Evolutionary conservation across 2,329 filamentous ascomycete genomes (phyloP), one percentile per base, ranked within the genome.

Genomic region (Talaromyces sp.): DNA sequence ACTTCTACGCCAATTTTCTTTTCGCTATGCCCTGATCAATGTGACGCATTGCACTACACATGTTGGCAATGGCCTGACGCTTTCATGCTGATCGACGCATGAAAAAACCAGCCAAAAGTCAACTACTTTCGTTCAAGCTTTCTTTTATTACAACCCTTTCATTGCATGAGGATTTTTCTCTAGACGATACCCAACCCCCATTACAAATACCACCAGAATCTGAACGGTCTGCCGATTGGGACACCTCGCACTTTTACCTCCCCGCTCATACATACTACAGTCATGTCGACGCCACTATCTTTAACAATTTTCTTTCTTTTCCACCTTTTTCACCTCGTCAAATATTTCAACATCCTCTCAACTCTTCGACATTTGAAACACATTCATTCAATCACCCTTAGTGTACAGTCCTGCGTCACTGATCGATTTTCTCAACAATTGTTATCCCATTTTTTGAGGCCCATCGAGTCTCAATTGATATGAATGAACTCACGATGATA

Each of bases 231-330:
- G 10, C 31, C 8, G 9, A 56, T 25, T 47, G 52, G 39, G 3
- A 47, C 19, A 37, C 31, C 11, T 19, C n/a, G 17, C 13, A 10
- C 22, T 25, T 35, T 15, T 31, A 43, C 3, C n/a, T 27, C 43
- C 7, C 33, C 31, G 31, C 22, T 35, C 50, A 43, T 13, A 35
- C 50, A 57, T 45, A 56, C 17, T 47, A 19, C 15, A 33, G 39
- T 63, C 61, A 63, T 56, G 7, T 49, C n/a, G 39, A 57, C 61
- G 43, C 10, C 43, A 37, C 64, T 63, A 59, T 66, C 64, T 62
- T 63, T 67, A 61, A 60, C 49, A 64, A 59, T 59, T 54, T 65
- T 45, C 37, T 67, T 62, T 49, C 37, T 37, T 43, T 50, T 58
- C 52, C 17, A 22, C 60, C 61, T 43, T 25, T 65, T 63, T 50